phyloP scores from a whole-genome alignment of 148 eudicot genomes.

The Rhododendron simsii region DNA sequence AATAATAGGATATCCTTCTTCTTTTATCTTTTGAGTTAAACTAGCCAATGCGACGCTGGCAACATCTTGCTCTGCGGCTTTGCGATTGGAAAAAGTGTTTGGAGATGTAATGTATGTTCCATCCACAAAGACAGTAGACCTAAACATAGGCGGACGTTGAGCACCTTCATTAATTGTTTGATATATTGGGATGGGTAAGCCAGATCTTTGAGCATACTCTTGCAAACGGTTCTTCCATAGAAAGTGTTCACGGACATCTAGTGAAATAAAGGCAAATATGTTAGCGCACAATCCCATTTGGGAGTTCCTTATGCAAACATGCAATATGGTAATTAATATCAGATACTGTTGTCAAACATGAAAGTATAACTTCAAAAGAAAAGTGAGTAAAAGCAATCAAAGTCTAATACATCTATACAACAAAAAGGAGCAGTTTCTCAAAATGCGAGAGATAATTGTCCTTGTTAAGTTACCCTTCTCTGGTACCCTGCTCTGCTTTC shows the following conservation, averaged over 20 bases:
- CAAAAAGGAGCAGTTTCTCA: background rate
- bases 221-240: constrained; percentile 38
- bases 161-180: constrained; percentile 29
- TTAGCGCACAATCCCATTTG: background rate
- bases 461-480: background rate
- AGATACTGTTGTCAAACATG: background rate
- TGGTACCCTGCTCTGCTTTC: too few species aligned
- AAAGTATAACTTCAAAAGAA: background rate
- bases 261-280: background rate
- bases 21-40: constrained; percentile 26
- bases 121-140: constrained; percentile 46
- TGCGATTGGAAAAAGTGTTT: constrained; percentile 21
- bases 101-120: constrained; percentile 36
- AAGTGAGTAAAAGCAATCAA: background rate
- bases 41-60: constrained; percentile 45
- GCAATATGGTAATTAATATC: background rate
- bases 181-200: constrained; percentile 41
- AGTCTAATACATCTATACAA: background rate
- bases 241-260: constrained; percentile 25
- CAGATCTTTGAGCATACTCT: constrained; percentile 25
- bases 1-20: constrained; percentile 28
- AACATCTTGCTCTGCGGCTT: constrained; percentile 61
- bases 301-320: background rate
- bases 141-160: constrained; percentile 29
- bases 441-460: background rate